Conservation (phyloP, 129 eudicot species). For the Pittosporum tobira region DNA sequence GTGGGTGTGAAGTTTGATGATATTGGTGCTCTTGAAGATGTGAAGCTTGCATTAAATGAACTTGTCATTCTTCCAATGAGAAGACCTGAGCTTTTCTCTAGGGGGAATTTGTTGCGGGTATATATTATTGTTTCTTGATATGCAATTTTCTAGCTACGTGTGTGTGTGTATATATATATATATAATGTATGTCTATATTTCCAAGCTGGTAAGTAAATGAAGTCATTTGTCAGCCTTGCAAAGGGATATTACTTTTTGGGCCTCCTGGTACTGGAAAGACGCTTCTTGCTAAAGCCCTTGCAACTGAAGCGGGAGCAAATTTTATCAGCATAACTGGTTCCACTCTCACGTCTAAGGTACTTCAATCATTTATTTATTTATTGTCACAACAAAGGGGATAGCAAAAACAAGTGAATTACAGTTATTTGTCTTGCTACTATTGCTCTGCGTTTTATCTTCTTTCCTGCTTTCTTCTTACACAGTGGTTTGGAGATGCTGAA, state of each 20-base stretch:
- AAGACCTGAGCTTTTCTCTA: slow-evolving; percentile 94
- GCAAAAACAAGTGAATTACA: no score
- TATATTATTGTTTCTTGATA: slow-evolving; percentile 20
- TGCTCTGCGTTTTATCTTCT: background rate
- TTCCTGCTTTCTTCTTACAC: slow-evolving; percentile 14
- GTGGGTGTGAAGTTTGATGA: slow-evolving; percentile 95
- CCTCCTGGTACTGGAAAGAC: slow-evolving; percentile 99
- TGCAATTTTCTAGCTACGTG: background rate
- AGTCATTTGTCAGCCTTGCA: slow-evolving; percentile 81
- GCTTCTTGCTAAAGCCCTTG: slow-evolving; percentile 97
- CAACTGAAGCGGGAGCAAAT: slow-evolving; percentile 98
- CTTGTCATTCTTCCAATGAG: slow-evolving; percentile 96
- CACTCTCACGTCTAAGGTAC: slow-evolving; percentile 93
- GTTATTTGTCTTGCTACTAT: no score
- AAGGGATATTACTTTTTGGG: slow-evolving; percentile 94
- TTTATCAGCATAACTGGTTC: slow-evolving; percentile 98
- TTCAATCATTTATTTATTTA: background rate
- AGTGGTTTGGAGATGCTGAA: slow-evolving; percentile 99
- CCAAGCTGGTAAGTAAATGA: background rate
- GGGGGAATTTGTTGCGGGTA: slow-evolving; percentile 94
- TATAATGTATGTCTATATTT: no score
- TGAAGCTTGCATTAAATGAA: slow-evolving; percentile 79
- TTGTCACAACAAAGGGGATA: no score
- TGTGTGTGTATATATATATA: no score
- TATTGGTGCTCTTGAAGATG: slow-evolving; percentile 99